These are phyloP conservation scores for Fusarium pseudonygamai DNA, from an alignment of 2,329 filamentous ascomycete genomes.

Conservation along the genomic window DNA sequence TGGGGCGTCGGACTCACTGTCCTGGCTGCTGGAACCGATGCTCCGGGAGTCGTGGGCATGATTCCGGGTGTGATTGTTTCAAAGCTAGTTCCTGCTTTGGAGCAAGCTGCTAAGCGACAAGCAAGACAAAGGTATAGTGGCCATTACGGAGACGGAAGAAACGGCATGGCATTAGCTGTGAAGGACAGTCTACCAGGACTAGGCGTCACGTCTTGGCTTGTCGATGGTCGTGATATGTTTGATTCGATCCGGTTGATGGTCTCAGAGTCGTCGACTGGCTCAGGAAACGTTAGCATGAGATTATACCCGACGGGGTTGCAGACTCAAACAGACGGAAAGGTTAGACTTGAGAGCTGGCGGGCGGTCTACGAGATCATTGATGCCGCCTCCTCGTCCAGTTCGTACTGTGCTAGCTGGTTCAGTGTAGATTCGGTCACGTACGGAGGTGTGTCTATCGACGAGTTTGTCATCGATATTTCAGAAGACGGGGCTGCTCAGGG, in stretches of 20 bases:
- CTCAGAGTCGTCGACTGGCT: not conserved
- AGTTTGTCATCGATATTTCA: not conserved
- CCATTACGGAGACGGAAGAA: not conserved
- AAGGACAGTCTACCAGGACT: not conserved
- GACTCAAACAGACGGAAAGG: not conserved
- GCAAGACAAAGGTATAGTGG: not conserved
- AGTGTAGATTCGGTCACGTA: not conserved
- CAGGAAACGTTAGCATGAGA: not conserved
- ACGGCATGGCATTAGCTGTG: not conserved
- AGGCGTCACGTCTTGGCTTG: not conserved
- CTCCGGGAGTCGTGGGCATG: not conserved
- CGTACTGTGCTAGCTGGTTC: not conserved
- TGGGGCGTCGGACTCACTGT: not conserved
- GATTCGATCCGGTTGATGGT: not conserved
- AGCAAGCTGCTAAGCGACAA: not conserved
- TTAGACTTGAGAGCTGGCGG: not conserved
- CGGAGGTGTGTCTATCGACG: not conserved
- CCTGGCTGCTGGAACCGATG: not conserved
- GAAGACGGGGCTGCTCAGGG: not conserved
- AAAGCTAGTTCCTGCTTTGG: not conserved
- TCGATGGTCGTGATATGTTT: not conserved
- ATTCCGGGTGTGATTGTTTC: not conserved
- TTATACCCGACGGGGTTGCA: not conserved
- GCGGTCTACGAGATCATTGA: not conserved
- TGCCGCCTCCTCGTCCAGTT: not conserved